These are phyloP conservation scores for Camelina neglecta DNA, from an alignment of 345 rosid species.

Conservation along the genomic window DNA sequence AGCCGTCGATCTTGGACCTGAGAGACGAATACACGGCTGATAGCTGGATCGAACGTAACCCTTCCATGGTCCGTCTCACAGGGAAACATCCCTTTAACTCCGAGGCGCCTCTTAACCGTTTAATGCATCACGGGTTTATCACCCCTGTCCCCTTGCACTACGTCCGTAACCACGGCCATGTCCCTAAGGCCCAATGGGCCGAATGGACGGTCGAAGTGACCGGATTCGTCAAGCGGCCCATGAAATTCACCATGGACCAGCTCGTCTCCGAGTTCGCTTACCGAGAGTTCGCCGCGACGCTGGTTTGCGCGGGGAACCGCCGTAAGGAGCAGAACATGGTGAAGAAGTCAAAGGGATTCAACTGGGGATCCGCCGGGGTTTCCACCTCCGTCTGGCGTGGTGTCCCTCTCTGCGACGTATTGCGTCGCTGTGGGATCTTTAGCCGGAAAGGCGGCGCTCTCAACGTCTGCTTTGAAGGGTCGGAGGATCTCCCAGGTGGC, in stretches of 20 bases:
- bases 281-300: constrained; percentile 71
- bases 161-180: constrained; percentile 87
- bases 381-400: constrained; percentile 92
- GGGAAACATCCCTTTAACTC: constrained; percentile 96
- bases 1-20: constrained; percentile 62
- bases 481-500: constrained; percentile 87
- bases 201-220: constrained; percentile 83
- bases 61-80: constrained; percentile 87
- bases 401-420: constrained; percentile 59
- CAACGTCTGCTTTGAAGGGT: constrained; percentile 91
- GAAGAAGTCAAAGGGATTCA: constrained; percentile 77
- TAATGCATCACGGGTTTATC: constrained; percentile 93
- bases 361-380: constrained; percentile 87
- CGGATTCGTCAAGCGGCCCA: constrained; percentile 69
- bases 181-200: constrained; percentile 70
- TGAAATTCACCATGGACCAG: constrained; percentile 76
- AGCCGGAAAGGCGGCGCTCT: constrained; percentile 64
- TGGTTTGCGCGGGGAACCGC: constrained; percentile 92
- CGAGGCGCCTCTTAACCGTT: constrained; percentile 70
- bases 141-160: constrained; percentile 93
- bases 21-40: constrained; percentile 80
- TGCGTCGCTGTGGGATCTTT: constrained; percentile 69
- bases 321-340: constrained; percentile 94
- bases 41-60: constrained; percentile 79
- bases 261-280: constrained; percentile 61